Evolutionary conservation across 2,329 filamentous ascomycete species (phyloP), one percentile per base, ranked within the genome.

Genomic region (Colletotrichum lindemuthianum): DNA sequence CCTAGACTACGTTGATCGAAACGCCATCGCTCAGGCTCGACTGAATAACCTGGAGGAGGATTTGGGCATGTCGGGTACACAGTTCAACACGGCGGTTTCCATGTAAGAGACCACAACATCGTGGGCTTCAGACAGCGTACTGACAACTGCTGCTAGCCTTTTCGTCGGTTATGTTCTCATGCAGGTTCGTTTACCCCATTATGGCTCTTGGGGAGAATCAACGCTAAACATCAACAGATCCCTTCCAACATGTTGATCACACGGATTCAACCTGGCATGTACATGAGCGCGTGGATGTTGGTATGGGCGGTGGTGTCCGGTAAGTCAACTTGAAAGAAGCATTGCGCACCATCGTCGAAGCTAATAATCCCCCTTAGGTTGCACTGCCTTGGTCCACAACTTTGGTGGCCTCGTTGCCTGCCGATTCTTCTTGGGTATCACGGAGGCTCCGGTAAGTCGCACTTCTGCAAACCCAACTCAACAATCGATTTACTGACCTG

Each of bases 21-120:
- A 82, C 60, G 81, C 80, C 34, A 82, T 84, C 56, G 79, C 79
- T 0, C 79, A 81, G 47, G 81, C 81, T 6, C 77, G 81, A 60
- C 69, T 80, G 9, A 73, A 76, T 40, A 63, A 72, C 9, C 68
- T 84, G 4, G 79, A 83, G 63, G 70, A 77, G 9, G 82, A 84
- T 49, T 72, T 83, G 13, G 72, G 74, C 8, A 72, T 84, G 68
- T 74, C 73, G 2, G 79, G 78, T 7, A 78, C 76, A 4, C 53
- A 74, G 6, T 74, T 73, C 52, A 74, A 73, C 51, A 76, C 76
- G 0, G 73, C 77, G 0, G 76, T 80, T 10, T 79, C 77, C 5
- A 78, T 79, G 73, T 76, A 71, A 37, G 69, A n/a, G 8, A 15
- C 8, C n/a, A 9, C 8, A 6, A 9, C 0, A 12, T 2, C 2